Evolutionary conservation across 345 rosid genomes (phyloP), one percentile per base, ranked within the genome.

Genomic region (Pistacia vera): DNA sequence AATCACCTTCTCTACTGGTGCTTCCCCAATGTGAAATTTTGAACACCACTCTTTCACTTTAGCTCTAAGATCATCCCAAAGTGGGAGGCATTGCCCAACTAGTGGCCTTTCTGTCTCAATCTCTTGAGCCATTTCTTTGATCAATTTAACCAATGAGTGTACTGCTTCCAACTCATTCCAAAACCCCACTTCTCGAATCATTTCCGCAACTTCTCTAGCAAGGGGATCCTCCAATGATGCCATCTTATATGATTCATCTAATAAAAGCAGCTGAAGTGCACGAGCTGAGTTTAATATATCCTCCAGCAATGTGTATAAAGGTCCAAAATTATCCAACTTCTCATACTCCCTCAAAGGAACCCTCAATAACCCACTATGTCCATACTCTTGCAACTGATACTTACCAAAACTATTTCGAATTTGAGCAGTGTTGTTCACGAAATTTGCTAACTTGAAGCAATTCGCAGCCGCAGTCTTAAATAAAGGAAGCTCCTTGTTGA

Each of bases 81-180:
- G 72, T 4, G 93, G 94, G 12, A 97, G 86, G 76, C 99, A 97
- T 82, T 92, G 97, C 61, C 99, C 99, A 8, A 97, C 87, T 12
- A 97, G 82, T 11, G 97, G 97, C 86, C 93, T 88, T 73, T 94
- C 99, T 38, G 82, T 78, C 80, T 97, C 98, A 68, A 94, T 91
- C 82, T 90, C 92, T 59, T 83, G 78, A 75, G 88, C 96, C 93
- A 88, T 88, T 81, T 92, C 97, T 85, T 88, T 97, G 14, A 97
- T 80, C 84, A 91, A 83, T 81, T 90, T 92, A 59, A 92, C 85
- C 85, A 97, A 75, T 16, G 89, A 83, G 66, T 89, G 94, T 63
- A 89, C 93, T 4, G 99, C 97, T 72, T 92, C 96, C 36, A 94
- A 79, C 54, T 91, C 96, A 76, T 85, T 92, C 99, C 99, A 97